phyloP scores from a whole-genome alignment of 2,329 filamentous ascomycete genomes.

The Xylariales sp. region DNA sequence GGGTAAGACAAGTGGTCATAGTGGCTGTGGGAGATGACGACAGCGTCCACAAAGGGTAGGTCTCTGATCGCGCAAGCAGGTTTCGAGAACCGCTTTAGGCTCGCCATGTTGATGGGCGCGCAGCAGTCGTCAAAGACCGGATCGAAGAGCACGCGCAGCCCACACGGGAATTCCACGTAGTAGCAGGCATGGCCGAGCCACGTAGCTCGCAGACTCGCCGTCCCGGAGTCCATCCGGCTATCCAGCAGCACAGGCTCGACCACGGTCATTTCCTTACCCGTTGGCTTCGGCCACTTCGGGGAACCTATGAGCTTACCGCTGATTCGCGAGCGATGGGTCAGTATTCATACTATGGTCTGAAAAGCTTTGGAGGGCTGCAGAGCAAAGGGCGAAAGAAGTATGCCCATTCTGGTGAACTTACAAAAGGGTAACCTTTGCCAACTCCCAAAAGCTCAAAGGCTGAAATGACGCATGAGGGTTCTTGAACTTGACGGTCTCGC shows the following conservation, averaged over 20 bases:
- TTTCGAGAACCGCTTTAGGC: conserved; percentile 74
- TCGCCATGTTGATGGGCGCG: conserved; percentile 66
- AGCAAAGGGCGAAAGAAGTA: neutral
- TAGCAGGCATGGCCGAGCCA: conserved; percentile 97
- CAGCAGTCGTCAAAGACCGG: conserved; percentile 90
- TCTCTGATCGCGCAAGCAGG: conserved; percentile 73
- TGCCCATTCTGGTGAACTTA: too few species aligned
- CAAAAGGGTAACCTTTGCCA: too few species aligned
- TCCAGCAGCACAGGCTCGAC: conserved; percentile 63
- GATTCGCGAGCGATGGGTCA: neutral
- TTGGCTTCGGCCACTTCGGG: conserved; percentile 53
- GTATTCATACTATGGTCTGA: too few species aligned
- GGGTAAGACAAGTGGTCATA: conserved; percentile 87
- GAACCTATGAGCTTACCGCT: conserved; percentile 30
- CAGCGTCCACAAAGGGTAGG: conserved; percentile 70
- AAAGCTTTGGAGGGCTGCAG: neutral
- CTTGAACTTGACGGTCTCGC: conserved; percentile 37
- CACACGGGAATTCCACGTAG: conserved; percentile 83
- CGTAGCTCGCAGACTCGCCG: conserved; percentile 68
- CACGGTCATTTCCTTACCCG: conserved; percentile 54
- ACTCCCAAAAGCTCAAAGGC: neutral
- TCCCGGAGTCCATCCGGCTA: conserved; percentile 32
- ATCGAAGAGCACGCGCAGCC: conserved; percentile 86
- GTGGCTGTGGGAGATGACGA: conserved; percentile 84
- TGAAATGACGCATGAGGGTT: conserved; percentile 8